phyloP scores from a whole-genome alignment of 495 filamentous ascomycete genomes.

The Amorphotheca resinae region DNA sequence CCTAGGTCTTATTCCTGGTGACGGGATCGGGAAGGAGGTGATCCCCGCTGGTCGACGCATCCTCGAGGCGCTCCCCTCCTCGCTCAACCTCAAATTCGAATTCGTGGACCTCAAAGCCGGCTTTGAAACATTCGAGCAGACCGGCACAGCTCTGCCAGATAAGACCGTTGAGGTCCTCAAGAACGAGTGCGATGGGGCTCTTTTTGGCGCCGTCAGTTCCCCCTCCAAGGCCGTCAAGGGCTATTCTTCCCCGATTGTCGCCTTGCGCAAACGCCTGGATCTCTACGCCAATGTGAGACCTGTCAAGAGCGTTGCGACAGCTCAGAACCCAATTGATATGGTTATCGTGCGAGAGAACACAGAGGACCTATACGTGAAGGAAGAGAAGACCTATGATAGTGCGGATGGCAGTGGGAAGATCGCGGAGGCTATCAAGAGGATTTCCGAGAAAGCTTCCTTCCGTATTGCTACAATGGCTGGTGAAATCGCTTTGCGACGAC shows the following conservation, averaged over 20 bases:
- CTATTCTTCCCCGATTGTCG: slow-evolving; percentile 96
- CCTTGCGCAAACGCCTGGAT: slow-evolving; percentile 85
- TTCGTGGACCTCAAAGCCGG: slow-evolving; percentile 88
- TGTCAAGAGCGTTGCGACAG: slow-evolving; percentile 65
- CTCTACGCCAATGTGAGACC: slow-evolving; percentile 97
- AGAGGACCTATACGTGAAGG: slow-evolving; percentile 97
- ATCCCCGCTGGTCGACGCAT: slow-evolving; percentile 87
- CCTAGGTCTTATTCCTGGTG: slow-evolving; percentile 86
- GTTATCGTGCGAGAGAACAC: slow-evolving; percentile 99
- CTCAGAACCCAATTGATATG: slow-evolving; percentile 67
- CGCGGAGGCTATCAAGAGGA: slow-evolving; percentile 95
- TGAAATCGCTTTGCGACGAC: slow-evolving; percentile 80
- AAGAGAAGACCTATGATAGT: slow-evolving; percentile 69
- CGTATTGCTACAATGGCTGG: slow-evolving; percentile 89
- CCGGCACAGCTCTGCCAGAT: slow-evolving; percentile 76
- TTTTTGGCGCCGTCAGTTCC: slow-evolving; percentile 94
- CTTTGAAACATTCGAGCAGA: slow-evolving; percentile 82
- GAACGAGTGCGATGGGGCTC: slow-evolving; percentile 84
- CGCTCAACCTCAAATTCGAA: slow-evolving; percentile 78
- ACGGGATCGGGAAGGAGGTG: slow-evolving; percentile 97
- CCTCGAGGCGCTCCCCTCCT: slow-evolving; percentile 77
- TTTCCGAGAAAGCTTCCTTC: slow-evolving; percentile 66
- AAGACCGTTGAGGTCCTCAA: slow-evolving; percentile 76
- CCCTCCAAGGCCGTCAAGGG: slow-evolving; percentile 79
- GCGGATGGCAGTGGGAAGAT: slow-evolving; percentile 61